Evolutionary conservation across 331 rosid species (phyloP), one percentile per base, ranked within the genome.

Genomic region (Phaseolus coccineus): DNA sequence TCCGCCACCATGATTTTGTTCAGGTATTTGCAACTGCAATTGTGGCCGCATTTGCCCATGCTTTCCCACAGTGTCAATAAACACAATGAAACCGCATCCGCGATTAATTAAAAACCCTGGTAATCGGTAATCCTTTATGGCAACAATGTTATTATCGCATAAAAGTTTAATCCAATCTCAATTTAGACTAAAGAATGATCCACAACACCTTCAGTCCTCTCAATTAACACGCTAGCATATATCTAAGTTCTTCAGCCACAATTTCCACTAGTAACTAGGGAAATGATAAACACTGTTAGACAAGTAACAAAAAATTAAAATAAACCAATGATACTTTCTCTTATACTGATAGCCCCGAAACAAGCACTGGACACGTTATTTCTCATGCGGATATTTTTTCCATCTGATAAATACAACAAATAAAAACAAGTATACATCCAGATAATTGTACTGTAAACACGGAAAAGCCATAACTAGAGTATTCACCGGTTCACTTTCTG

Each of bases 121-220:
- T 22, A 69, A 70, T 24, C n/a, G 8, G 33, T 47, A 70, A 58
- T 14, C 47, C 47, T 30, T 66, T 22, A 59, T 13, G 55, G 35
- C 30, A 79, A 61, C 50, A 31, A 13, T 12, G n/a, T 11, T 24
- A 31, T 25, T 48, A 56, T 31, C 14, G 71, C 27, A 15, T 67
- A 2, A 52, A 66, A 66, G 48, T 25, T 25, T 47, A 66, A 58
- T 47, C 64, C 61, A 46, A 25, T 74, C 68, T 28, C 63, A 48
- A 28, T 42, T 48, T 63, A 57, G 35, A 55, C 42, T 65, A 4
- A 2, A 53, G 22, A 40, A 46, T 27, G 3, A 10, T 51, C 31
- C 15, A 15, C 16, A 52, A 37, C 30, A 55, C 72, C 59, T 28
- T 27, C 64, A 16, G 25, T 40, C 48, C 2, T 37, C 56, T 5